Conservation (phyloP, 306 rosid species). For the Rosa persica region DNA sequence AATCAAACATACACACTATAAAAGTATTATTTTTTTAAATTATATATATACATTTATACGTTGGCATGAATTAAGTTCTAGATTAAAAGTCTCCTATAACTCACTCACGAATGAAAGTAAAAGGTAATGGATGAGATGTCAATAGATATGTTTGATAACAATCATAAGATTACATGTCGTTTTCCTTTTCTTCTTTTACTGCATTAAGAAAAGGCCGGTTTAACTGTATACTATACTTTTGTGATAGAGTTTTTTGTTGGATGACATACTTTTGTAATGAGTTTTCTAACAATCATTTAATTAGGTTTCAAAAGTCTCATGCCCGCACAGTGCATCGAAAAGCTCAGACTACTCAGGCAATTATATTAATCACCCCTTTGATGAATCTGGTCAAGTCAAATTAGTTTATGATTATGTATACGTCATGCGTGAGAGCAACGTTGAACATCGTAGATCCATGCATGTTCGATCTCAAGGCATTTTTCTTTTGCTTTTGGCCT, state of each 20-base stretch:
- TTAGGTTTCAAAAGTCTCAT: not conserved
- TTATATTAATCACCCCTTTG: not conserved
- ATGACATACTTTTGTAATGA: not conserved
- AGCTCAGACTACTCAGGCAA: not conserved
- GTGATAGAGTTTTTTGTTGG: too few species aligned
- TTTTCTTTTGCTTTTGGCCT: not conserved
- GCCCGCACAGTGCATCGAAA: not conserved
- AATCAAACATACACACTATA: too few species aligned
- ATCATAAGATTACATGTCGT: not conserved
- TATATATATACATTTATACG: too few species aligned
- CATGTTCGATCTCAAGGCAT: not conserved
- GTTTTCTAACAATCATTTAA: not conserved
- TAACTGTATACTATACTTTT: not conserved
- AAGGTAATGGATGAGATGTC: not conserved
- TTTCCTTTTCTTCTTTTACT: not conserved
- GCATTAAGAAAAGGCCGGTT: not conserved
- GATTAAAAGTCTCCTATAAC: not conserved
- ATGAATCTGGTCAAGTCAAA: not conserved
- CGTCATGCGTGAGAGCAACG: not conserved
- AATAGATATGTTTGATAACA: not conserved
- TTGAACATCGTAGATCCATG: not conserved
- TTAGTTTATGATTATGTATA: not conserved
- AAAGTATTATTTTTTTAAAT: too few species aligned
- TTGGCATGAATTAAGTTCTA: too few species aligned
- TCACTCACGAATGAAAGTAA: not conserved